These are phyloP conservation scores for Crithidia expoeki DNA, from an alignment of 208 protist genomes.

Conservation along the genomic window DNA sequence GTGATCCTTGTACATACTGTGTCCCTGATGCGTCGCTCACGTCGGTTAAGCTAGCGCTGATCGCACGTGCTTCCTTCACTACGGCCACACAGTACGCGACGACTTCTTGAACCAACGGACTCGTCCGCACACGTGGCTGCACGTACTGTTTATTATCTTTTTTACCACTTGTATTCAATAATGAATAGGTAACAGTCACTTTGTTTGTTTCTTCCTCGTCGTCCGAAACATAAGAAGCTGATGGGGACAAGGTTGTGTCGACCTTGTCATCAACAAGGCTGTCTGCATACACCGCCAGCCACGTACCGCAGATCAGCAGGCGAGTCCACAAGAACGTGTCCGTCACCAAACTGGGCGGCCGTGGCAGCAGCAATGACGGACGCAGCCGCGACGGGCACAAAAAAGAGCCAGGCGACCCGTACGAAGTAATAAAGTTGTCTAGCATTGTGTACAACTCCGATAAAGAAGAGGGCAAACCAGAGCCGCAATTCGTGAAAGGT, in stretches of 20 bases:
- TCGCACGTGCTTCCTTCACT: slow-evolving; percentile 43
- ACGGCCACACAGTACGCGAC: slow-evolving; percentile 49
- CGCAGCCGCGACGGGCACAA: slow-evolving; percentile 19
- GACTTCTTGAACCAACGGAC: slow-evolving; percentile 17
- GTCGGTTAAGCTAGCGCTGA: slow-evolving; percentile 36
- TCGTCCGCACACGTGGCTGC: slow-evolving; percentile 21
- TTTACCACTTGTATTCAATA: background rate
- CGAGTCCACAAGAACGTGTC: slow-evolving; percentile 58
- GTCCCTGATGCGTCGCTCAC: too few relatives aligned
- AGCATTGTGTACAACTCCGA: background rate
- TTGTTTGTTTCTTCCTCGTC: background rate
- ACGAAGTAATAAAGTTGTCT: background rate
- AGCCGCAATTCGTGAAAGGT: too few relatives aligned
- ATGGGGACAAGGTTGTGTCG: background rate
- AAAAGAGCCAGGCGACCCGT: slow-evolving; percentile 8
- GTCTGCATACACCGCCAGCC: slow-evolving; percentile 56
- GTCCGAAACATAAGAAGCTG: background rate
- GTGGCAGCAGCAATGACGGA: slow-evolving; percentile 47
- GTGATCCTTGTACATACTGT: too few relatives aligned
- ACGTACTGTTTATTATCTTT: too few relatives aligned
- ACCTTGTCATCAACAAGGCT: slow-evolving; percentile 12
- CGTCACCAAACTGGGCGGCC: slow-evolving; percentile 53
- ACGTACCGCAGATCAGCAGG: slow-evolving; percentile 64
- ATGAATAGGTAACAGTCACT: background rate
- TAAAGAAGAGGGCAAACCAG: too few relatives aligned